phyloP scores from a whole-genome alignment of 768 basidiomycete genomes.

The Leccinum arenicola region DNA sequence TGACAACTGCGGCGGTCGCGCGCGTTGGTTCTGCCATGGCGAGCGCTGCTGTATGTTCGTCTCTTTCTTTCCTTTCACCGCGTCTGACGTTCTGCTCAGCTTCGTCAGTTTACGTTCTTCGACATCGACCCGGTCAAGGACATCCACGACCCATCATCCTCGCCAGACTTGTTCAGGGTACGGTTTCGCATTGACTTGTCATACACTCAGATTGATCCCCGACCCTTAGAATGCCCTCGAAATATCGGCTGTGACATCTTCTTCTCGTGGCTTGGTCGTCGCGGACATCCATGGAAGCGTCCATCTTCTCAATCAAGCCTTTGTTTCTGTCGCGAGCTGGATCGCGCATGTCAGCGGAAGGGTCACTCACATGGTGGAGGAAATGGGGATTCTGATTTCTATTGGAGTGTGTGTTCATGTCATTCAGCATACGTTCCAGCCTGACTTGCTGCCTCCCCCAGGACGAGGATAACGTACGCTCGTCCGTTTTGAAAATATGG shows the following conservation, averaged over 20 bases:
- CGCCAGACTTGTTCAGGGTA: slow-evolving; percentile 81
- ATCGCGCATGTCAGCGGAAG: slow-evolving; percentile 75
- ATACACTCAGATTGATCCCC: not conserved
- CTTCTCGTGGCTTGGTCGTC: slow-evolving; percentile 65
- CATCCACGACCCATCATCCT: slow-evolving; percentile 66
- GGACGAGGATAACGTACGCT: slow-evolving; percentile 72
- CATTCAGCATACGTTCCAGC: not conserved
- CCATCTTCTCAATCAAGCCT: slow-evolving; percentile 71
- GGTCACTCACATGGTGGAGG: slow-evolving; percentile 85
- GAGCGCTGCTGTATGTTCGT: slow-evolving; percentile 17
- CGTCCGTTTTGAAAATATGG: slow-evolving; percentile 85
- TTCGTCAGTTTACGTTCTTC: slow-evolving; percentile 91
- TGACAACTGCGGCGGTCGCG: not conserved
- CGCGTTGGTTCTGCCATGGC: not conserved
- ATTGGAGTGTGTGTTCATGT: slow-evolving; percentile 64
- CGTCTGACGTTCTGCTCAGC: slow-evolving; percentile 43
- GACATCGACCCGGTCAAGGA: slow-evolving; percentile 76
- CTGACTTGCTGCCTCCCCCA: slow-evolving; percentile 29
- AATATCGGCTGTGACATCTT: slow-evolving; percentile 66
- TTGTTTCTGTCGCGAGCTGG: slow-evolving; percentile 73
- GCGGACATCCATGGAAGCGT: slow-evolving; percentile 86
- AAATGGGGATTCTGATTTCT: slow-evolving; percentile 78
- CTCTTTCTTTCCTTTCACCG: not conserved
- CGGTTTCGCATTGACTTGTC: slow-evolving; percentile 3
- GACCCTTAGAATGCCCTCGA: slow-evolving; percentile 54